phyloP scores from a whole-genome alignment of 768 basidiomycete species.

The Inosperma sp. region DNA sequence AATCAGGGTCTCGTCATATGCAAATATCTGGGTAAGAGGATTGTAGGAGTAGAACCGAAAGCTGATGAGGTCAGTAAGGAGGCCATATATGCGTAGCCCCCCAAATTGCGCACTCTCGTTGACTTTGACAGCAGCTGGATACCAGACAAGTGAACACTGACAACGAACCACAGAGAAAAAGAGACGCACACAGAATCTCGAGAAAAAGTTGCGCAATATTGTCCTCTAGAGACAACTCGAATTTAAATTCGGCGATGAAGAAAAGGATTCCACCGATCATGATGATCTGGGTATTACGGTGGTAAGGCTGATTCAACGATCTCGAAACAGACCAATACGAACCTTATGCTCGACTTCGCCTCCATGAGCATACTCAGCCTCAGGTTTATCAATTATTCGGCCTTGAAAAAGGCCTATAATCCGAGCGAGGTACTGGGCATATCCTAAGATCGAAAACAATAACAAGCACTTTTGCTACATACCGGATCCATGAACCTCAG shows the following conservation, averaged over 20 bases:
- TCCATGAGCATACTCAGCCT: slow-evolving; percentile 15
- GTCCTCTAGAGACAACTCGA: slow-evolving; percentile 7
- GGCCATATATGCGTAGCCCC: slow-evolving; percentile 20
- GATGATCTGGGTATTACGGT: slow-evolving; percentile 13
- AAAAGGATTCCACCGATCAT: slow-evolving; percentile 17
- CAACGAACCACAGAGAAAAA: slow-evolving; percentile 11
- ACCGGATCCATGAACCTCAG: slow-evolving; percentile 19
- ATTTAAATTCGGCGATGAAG: slow-evolving; percentile 14
- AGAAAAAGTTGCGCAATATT: slow-evolving; percentile 18
- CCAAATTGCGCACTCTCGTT: slow-evolving; percentile 13
- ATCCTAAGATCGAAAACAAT: slow-evolving; percentile 9
- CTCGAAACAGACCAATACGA: slow-evolving; percentile 8
- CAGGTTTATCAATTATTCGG: slow-evolving; percentile 18
- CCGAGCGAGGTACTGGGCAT: slow-evolving; percentile 18
- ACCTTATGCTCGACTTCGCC: slow-evolving; percentile 20
- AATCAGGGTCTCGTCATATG: slow-evolving; percentile 17
- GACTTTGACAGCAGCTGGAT: slow-evolving; percentile 18
- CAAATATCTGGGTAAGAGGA: slow-evolving; percentile 17
- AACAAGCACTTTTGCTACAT: slow-evolving; percentile 9
- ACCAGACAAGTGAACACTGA: slow-evolving; percentile 8
- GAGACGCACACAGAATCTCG: slow-evolving; percentile 17
- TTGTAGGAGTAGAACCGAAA: slow-evolving; percentile 24
- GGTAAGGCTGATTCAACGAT: slow-evolving; percentile 11
- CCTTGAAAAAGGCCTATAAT: slow-evolving; percentile 19
- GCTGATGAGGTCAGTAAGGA: slow-evolving; percentile 20